phyloP scores from a whole-genome alignment of 2,329 filamentous ascomycete species.

The Colletotrichum spaethianum region DNA sequence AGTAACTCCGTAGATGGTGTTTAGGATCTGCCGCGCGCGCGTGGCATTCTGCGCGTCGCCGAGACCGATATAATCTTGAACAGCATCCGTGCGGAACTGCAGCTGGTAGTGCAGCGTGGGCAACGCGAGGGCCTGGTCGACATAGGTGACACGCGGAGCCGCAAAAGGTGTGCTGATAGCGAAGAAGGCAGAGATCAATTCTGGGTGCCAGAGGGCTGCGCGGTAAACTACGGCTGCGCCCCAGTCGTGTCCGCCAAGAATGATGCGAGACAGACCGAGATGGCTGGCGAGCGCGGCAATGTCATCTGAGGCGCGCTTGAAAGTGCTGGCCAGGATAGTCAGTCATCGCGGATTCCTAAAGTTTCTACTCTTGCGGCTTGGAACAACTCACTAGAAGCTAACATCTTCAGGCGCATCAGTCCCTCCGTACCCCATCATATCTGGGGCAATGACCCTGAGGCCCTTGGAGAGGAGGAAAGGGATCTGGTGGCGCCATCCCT shows the following conservation, averaged over 20 bases:
- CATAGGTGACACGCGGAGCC: conserved; percentile 64
- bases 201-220: conserved; percentile 76
- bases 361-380: too few relatives aligned
- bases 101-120: conserved; percentile 84
- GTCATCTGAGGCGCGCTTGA: conserved; percentile 79
- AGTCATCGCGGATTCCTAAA: background rate
- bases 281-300: conserved; percentile 76
- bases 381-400: conserved; percentile 22
- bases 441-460: conserved; percentile 80
- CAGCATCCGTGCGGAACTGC: conserved; percentile 75
- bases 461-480: conserved; percentile 76
- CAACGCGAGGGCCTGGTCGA: conserved; percentile 69
- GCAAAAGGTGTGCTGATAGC: conserved; percentile 80
- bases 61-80: conserved; percentile 49
- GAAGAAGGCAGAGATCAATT: conserved; percentile 78
- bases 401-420: conserved; percentile 72
- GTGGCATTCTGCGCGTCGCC: conserved; percentile 65
- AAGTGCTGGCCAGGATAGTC: conserved; percentile 69
- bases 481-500: conserved; percentile 87
- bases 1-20: conserved; percentile 75
- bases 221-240: conserved; percentile 81
- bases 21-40: conserved; percentile 76
- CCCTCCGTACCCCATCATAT: conserved; percentile 84
- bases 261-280: conserved; percentile 63
- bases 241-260: conserved; percentile 89